Evolutionary conservation across 140 eudicot genomes (phyloP).

Genomic region (Senecio squalidus): DNA sequence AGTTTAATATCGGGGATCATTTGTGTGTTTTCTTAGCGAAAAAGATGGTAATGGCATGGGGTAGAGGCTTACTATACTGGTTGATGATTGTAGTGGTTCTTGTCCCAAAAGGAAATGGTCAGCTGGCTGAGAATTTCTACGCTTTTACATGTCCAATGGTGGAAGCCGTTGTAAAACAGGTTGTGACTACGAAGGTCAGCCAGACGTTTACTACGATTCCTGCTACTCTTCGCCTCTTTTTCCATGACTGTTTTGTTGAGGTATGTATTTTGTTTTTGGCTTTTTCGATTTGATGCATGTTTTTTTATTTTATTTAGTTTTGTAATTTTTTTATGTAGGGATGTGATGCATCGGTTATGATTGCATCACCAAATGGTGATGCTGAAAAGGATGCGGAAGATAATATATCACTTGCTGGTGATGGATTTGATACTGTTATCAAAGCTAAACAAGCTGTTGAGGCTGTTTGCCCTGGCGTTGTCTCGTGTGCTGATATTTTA

Average conservation of each 20-base stretch:
- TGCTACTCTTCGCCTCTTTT: conserved; percentile 77
- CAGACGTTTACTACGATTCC: conserved; percentile 58
- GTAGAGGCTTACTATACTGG: conserved; percentile 25
- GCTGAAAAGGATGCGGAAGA: conserved; percentile 78
- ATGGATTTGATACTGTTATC: conserved; percentile 78
- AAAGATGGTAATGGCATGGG: background rate
- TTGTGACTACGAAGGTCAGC: conserved; percentile 40
- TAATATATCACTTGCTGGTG: conserved; percentile 75
- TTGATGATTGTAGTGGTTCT: conserved; percentile 23
- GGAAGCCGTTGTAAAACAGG: conserved; percentile 48
- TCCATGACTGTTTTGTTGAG: conserved; percentile 85
- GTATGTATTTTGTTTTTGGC: conserved; percentile 14
- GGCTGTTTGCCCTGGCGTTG: conserved; percentile 83
- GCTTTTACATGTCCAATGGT: conserved; percentile 53
- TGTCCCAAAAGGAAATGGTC: conserved; percentile 35
- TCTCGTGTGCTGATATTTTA: conserved; percentile 85
- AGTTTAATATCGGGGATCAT: background rate
- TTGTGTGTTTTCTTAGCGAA: background rate
- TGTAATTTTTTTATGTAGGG: conserved; percentile 41
- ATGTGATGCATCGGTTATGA: conserved; percentile 78
- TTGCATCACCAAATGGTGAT: conserved; percentile 64
- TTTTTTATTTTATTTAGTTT: background rate
- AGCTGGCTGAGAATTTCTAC: conserved; percentile 55
- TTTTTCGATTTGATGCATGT: background rate
- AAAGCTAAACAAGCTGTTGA: conserved; percentile 92